These are phyloP conservation scores for Nicotiana paniculata DNA, from an alignment of 257 asterid species.

Conservation along the genomic window DNA sequence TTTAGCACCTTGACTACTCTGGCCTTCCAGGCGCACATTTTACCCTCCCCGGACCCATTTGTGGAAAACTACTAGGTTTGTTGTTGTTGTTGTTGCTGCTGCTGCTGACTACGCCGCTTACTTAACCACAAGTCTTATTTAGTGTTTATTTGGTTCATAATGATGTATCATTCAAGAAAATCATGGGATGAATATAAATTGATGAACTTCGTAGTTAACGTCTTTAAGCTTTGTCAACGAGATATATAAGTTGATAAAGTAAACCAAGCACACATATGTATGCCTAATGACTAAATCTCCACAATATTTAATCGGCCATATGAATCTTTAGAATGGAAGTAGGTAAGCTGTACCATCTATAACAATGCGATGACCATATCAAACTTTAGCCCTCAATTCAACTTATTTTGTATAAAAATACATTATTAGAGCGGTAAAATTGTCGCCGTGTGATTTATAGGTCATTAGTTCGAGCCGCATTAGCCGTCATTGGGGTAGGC, in stretches of 20 bases:
- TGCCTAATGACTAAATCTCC: background rate
- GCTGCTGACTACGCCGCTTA: no score
- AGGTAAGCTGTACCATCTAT: background rate
- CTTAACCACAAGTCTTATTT: no score
- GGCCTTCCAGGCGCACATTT: no score
- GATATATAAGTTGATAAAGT: background rate
- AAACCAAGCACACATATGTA: background rate
- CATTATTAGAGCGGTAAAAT: background rate
- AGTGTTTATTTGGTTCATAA: background rate
- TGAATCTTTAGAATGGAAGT: background rate
- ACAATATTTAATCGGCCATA: background rate
- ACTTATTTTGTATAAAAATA: background rate
- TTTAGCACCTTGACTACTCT: no score
- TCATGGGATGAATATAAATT: background rate
- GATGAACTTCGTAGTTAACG: background rate
- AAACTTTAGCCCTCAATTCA: background rate
- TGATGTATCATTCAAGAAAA: background rate
- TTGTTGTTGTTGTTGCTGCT: no score
- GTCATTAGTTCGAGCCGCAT: no score
- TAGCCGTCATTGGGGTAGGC: no score
- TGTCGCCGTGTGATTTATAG: no score
- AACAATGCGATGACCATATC: background rate
- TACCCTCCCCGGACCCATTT: no score
- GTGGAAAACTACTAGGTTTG: no score
- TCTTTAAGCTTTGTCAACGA: background rate